phyloP scores from a whole-genome alignment of 2,329 filamentous ascomycete genomes.

The Simplicillium aogashimaense region DNA sequence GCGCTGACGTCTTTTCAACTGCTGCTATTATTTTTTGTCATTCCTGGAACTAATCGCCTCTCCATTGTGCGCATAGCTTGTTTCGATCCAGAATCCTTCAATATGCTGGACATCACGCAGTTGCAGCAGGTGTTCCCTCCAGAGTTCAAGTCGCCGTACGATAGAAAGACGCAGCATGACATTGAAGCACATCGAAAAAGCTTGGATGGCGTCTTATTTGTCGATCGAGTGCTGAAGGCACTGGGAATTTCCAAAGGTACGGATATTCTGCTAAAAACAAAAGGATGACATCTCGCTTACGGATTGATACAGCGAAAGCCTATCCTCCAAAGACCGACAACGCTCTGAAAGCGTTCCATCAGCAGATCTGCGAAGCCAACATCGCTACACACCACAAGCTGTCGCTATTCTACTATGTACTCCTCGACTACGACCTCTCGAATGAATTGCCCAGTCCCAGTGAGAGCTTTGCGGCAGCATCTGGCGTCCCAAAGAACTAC shows the following conservation, averaged over 20 bases:
- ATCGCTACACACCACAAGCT: slow-evolving; percentile 69
- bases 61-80: too few species aligned
- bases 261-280: slow-evolving; percentile 1
- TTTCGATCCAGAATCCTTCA: too few species aligned
- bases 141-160: slow-evolving; percentile 51
- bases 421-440: slow-evolving; percentile 59
- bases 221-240: slow-evolving; percentile 65
- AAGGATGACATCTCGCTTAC: background rate
- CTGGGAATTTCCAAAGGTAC: slow-evolving; percentile 61
- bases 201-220: slow-evolving; percentile 63
- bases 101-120: slow-evolving; percentile 26
- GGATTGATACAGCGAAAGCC: slow-evolving; percentile 37
- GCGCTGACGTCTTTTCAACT: slow-evolving; percentile 9
- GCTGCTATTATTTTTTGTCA: slow-evolving; percentile 5
- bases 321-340: slow-evolving; percentile 67
- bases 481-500: slow-evolving; percentile 65
- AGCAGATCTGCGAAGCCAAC: slow-evolving; percentile 53
- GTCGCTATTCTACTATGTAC: slow-evolving; percentile 73
- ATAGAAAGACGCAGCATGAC: slow-evolving; percentile 47
- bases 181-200: slow-evolving; percentile 58
- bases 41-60: too few species aligned
- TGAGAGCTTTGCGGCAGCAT: slow-evolving; percentile 47
- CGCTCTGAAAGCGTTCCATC: slow-evolving; percentile 59
- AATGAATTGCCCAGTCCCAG: slow-evolving; percentile 41
- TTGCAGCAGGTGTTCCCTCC: slow-evolving; percentile 60